Base-by-base conservation (phyloP, 129 eudicot genomes). In the Chrysanthemum seticuspe region DNA sequence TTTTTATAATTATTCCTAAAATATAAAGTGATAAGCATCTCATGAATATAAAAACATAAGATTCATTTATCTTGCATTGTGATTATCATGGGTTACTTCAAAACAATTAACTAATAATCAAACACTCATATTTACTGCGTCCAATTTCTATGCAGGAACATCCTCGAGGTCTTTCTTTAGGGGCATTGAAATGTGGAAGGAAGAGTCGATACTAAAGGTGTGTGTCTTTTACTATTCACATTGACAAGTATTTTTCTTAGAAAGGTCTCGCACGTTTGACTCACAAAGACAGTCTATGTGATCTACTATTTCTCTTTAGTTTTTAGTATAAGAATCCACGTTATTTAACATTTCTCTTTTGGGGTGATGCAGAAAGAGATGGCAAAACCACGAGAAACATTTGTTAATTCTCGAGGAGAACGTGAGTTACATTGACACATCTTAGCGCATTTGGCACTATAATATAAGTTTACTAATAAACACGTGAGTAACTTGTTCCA, bases 181-280 rank as follows among this genome's bases (percentile, higher is more conserved):
- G 88, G 99, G 82, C 25, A 83, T 86, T 75, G 87, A 76, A 75
- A 88, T 95, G 99, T 95, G 99, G 99, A 90, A 90, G 79, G 97
- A 86, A 52, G 99, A 95, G 85, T 77, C 94, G 0, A 25, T 81
- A 18, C 44, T 95, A 75, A 88, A 90, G 83, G 99, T 95, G 13
- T 1, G 71, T 25, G 29, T 11, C 25, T 50, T 40, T 40, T 40
- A 40, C 47, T 40, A 40, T 40, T 40, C 10, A 40, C 2, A 6
- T 6, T 40, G 45, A 40, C 45, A 6, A 40, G 45, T 40, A 40
- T 6, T 40, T 40, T 40, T 40, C 9, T 40, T 40, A 40, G 45
- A 40, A 40, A 40, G 10, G 45, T 40, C 10, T 40, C 10, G 10
- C 2, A 6, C 47, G 10, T 40, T 40, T 40, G 47, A 40, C 2